Base-by-base conservation (phyloP, 208 protist genomes). In the Crithidia sp. region DNA sequence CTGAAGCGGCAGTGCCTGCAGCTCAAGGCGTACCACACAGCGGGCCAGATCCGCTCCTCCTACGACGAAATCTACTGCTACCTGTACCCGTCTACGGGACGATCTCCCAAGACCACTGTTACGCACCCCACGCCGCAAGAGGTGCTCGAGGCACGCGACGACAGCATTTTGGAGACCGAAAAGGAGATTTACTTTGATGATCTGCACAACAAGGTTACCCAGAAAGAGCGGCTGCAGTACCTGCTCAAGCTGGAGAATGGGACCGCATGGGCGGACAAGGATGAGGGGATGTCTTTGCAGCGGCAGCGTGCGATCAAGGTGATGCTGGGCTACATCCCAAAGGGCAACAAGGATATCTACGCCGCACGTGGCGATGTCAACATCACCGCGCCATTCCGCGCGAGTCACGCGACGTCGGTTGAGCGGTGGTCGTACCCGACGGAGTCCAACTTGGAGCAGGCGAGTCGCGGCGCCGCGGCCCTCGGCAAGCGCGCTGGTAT, bases 61-160 rank as follows among this genome's bases (percentile, higher is more conserved):
- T 94, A 94, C 74, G 76, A 93, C 61, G 92, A 96, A 63, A 89
- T 96, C 44, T 93, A 80, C 76, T 94, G 91, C 76, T 93, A 93
- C 69, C 76, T 96, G 9, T 93, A 92, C 76, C 92, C 92, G 14
- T 93, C 92, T 14, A 96, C 92, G 1, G 85, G 78, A 7, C 81
- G 86, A 14, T 92, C 89, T 8, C 92, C 89, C 53, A 96, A 96
- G 81, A 89, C 85, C 16, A 83, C 76, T 13, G 88, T 96, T n/a
- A 67, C 77, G 10, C 92, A 96, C 77, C 89, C 89, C 10, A 85
- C 80, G 0, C 80, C 89, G 55, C 77, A 76, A 55, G 71, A 87
- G 67, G 80, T 93, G 19, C 67, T 76, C 8, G 79, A 77, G 28
- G 88, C 79, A 54, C 85, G 85, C 47, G 92, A 93, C 69, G 77